Percentiles rank a stretch among this genome's conserved stretches.
Evolutionary conservation across 352 stramenopile genomes (phyloP).

Genomic region (Globisporangium iwayamae): DNA sequence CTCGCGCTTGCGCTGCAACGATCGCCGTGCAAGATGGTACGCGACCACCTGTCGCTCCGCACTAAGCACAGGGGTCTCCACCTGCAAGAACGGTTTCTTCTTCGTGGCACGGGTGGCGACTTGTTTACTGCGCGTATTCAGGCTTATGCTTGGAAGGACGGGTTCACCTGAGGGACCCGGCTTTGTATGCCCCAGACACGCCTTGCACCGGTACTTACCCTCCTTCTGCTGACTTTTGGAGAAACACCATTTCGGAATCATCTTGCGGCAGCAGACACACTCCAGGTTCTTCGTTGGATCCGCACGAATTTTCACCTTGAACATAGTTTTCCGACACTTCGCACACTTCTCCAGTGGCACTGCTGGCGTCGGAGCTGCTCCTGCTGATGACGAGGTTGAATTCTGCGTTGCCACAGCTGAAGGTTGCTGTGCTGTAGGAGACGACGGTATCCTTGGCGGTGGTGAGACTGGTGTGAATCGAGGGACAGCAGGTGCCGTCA

Average conservation of each 20-base stretch:
- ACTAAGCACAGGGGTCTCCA: neutral
- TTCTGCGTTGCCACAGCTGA: neutral
- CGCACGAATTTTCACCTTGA: neutral
- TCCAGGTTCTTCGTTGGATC: neutral
- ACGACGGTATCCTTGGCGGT: neutral
- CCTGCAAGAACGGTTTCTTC: neutral
- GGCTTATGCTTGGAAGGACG: no score
- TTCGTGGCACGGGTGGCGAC: neutral
- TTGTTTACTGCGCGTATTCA: no score
- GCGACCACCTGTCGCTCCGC: constrained; percentile 15
- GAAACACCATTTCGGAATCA: neutral
- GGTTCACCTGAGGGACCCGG: neutral
- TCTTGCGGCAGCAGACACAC: constrained; percentile 1
- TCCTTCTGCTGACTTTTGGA: constrained; percentile 1
- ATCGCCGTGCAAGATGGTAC: constrained; percentile 18
- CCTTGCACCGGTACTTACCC: constrained; percentile 6
- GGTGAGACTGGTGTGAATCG: no score
- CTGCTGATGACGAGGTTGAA: neutral
- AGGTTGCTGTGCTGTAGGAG: neutral
- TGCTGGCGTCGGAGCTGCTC: neutral
- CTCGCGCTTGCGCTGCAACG: constrained; percentile 16
- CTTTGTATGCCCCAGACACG: neutral
- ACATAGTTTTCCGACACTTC: neutral
- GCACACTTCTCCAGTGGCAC: neutral
- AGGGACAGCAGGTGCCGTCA: neutral